These are phyloP conservation scores for Leucocoprinus sp. DNA, from an alignment of 768 basidiomycete species.

Conservation along the genomic window DNA sequence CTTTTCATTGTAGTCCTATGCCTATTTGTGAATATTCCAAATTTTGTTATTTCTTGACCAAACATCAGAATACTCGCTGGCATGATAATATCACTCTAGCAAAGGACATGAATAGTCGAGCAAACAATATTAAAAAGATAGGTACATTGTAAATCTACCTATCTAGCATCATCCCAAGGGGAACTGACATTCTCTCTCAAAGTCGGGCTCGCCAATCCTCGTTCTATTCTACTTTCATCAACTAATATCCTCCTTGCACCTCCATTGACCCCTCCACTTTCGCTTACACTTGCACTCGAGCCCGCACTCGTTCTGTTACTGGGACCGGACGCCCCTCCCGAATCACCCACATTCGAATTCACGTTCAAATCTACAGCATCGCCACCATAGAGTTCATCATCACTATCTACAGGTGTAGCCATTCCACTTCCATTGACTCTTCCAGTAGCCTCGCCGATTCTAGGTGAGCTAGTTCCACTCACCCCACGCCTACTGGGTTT, in stretches of 20 bases:
- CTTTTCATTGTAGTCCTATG: too few relatives aligned
- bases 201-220: conserved; percentile 55
- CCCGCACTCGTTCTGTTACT: conserved; percentile 7
- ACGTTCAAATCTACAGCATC: conserved; percentile 37
- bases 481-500: conserved; percentile 29
- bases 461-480: conserved; percentile 7
- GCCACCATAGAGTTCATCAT: conserved; percentile 24
- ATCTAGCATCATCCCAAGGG: conserved; percentile 8
- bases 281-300: neutral
- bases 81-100: too few relatives aligned
- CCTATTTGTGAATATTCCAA: too few relatives aligned
- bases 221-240: conserved; percentile 49
- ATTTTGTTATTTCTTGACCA: too few relatives aligned
- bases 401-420: conserved; percentile 32
- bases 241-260: conserved; percentile 18
- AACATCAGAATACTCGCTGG: too few relatives aligned
- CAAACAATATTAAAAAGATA: neutral
- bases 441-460: neutral
- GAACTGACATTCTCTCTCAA: conserved; percentile 12
- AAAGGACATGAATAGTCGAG: too few relatives aligned
- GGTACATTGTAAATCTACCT: neutral
- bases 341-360: conserved; percentile 13
- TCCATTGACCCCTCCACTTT: conserved; percentile 3
- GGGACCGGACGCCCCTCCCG: conserved; percentile 12
- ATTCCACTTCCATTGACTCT: conserved; percentile 17